Conservation (phyloP, 73 alveolate genomes). For the Uronychia binucleata region DNA sequence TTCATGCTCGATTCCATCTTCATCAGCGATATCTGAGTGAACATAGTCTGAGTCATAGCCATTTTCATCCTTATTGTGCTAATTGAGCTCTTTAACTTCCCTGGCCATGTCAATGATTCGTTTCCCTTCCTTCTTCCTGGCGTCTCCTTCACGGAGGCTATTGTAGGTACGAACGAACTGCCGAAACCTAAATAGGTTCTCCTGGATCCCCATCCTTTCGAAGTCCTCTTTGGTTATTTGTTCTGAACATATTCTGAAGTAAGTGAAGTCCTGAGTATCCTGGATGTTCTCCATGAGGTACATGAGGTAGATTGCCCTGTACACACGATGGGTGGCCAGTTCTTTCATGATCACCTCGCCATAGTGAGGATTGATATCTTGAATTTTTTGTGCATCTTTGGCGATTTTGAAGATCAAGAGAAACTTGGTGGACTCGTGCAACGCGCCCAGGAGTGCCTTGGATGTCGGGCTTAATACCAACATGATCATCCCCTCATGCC, state of each 20-base stretch:
- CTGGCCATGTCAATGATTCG: not conserved
- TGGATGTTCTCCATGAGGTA: not conserved
- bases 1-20: not conserved
- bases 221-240: not conserved
- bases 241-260: not conserved
- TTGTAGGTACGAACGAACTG: not conserved
- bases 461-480: not conserved
- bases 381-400: not conserved
- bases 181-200: not conserved
- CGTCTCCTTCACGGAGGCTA: not conserved
- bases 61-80: not conserved
- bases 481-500: not conserved
- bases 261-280: not conserved
- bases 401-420: not conserved
- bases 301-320: not conserved
- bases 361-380: not conserved
- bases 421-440: not conserved
- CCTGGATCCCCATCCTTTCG: not conserved
- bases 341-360: not conserved
- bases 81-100: not conserved
- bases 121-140: not conserved
- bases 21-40: not conserved
- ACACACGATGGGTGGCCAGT: not conserved
- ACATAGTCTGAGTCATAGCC: not conserved
- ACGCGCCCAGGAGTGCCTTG: not conserved